phyloP scores from a whole-genome alignment of 441 rosid species.

The Gossypium schwendimanii region DNA sequence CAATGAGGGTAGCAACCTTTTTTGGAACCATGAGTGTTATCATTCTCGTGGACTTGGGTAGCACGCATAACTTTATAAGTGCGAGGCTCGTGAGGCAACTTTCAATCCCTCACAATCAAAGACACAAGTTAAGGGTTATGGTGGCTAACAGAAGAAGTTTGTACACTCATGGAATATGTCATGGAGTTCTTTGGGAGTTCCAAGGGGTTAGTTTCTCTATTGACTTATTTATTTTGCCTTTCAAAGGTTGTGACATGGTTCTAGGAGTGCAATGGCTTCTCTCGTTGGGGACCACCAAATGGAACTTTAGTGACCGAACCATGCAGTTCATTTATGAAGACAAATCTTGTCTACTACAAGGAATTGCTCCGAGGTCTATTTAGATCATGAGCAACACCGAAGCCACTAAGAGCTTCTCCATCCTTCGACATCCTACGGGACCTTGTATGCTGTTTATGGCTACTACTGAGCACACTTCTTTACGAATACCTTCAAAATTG shows the following conservation, averaged over 20 bases:
- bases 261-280: neutral
- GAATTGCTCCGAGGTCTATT: neutral
- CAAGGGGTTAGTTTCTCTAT: neutral
- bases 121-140: neutral
- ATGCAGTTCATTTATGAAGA: neutral
- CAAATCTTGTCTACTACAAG: neutral
- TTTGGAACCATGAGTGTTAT: neutral
- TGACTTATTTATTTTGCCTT: neutral
- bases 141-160: neutral
- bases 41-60: neutral
- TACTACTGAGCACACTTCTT: neutral
- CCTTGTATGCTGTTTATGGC: neutral
- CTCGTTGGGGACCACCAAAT: neutral
- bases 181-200: neutral
- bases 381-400: neutral
- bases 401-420: neutral
- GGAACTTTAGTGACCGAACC: neutral
- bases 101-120: neutral
- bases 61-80: neutral
- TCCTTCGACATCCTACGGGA: neutral
- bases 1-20: neutral
- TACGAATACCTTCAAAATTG: neutral
- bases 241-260: neutral
- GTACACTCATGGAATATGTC: neutral
- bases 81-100: neutral